These are phyloP conservation scores for Telfairia occidentalis DNA, from an alignment of 331 rosid species.

Conservation along the genomic window DNA sequence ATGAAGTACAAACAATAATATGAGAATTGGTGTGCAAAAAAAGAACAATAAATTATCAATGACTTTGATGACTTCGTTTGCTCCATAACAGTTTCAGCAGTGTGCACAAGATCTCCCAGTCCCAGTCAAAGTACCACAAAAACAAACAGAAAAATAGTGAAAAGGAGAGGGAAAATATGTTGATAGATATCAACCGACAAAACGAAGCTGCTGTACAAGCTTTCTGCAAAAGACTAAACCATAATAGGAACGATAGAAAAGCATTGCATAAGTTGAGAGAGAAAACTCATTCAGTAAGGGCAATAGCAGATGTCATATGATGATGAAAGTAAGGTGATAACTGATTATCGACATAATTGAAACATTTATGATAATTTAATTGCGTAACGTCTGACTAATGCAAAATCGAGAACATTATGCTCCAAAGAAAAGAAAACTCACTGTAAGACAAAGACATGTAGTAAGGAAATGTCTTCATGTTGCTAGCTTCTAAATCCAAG, in stretches of 20 bases:
- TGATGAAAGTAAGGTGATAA: not conserved
- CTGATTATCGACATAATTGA: not conserved
- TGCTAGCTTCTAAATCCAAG: slow-evolving; percentile 9
- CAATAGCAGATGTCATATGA: not conserved
- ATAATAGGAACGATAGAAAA: not conserved
- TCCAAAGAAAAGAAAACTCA: slow-evolving; percentile 9
- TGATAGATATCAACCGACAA: not conserved
- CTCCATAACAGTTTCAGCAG: not conserved
- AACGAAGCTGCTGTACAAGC: not conserved
- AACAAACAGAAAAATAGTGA: not conserved
- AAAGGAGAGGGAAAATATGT: not conserved
- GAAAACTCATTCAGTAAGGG: not conserved
- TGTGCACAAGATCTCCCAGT: not conserved
- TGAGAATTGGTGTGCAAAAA: not conserved
- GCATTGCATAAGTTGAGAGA: not conserved
- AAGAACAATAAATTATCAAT: not conserved
- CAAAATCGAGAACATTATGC: slow-evolving; percentile 9
- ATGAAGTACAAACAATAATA: not conserved
- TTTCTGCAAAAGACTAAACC: not conserved
- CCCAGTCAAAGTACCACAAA: not conserved
- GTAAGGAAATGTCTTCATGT: not conserved
- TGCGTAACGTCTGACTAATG: not conserved
- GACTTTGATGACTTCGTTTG: not conserved
- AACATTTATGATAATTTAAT: not conserved
- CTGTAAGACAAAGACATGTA: slow-evolving; percentile 6